Evolutionary conservation across 176 grass and related monocot genomes (phyloP), one percentile per base, ranked within the genome.

Genomic region (Oryza rufipogon): DNA sequence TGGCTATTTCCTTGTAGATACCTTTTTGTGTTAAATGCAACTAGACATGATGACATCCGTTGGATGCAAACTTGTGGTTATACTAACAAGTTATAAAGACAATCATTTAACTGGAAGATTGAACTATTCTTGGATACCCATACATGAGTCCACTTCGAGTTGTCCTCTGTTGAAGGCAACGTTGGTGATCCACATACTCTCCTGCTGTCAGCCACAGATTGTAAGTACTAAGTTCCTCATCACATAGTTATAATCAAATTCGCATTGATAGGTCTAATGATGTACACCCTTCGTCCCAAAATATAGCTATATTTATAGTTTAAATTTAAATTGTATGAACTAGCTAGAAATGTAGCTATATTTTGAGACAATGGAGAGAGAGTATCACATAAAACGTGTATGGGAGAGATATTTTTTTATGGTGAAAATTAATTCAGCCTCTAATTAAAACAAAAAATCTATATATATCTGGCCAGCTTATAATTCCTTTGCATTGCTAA

Each of bases 111-210:
- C 32, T 7, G 4, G 20, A 28, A 78, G 3, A 69, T 22, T 32
- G 48, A 70, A 10, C 7, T 52, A 32, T 54, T 73, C 67, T 56
- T 73, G 32, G 73, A 2, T 10, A 22, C 56, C 54, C 45, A 65
- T 71, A 39, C 15, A 87, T 5, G 39, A n/a, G 25, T 88, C 68
- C 15, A 68, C 52, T 71, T 78, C 74, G 11, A 20, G 28, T 9
- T 76, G 75, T 83, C 74, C 56, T 54, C 7, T 41, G 38, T 44
- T 78, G 11, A 23, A 42, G 74, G 75, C 80, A 88, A 83, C 7
- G 36, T 78, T 64, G n/a, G n/a, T 19, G 15, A 64, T 4, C 52
- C 41, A 73, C 56, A 78, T 17, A 73, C 67, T 79, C 42, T 45
- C 44, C 58, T 63, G 20, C 42, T 44, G 32, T 76, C 71, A 70